Percentiles rank a stretch among this genome's conserved stretches.
phyloP scores from a whole-genome alignment of 2,329 filamentous ascomycete species.

The Neospermospora avenae region DNA sequence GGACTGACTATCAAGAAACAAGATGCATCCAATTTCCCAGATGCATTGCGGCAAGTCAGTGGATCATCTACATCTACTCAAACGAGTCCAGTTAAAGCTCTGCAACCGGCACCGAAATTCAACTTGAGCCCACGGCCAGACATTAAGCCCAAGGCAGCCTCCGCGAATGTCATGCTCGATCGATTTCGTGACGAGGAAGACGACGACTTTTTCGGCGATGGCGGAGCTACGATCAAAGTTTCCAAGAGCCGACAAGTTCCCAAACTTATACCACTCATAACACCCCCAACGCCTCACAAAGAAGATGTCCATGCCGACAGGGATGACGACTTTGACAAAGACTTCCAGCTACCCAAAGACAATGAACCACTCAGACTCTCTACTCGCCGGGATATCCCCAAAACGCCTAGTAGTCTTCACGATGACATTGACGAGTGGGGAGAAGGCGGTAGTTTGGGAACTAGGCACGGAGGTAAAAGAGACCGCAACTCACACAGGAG shows the following conservation, averaged over 20 bases:
- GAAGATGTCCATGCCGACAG: conserved; percentile 33
- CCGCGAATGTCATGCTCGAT: conserved; percentile 54
- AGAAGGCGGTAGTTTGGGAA: conserved; percentile 88
- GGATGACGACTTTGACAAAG: conserved; percentile 68
- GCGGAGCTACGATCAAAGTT: conserved; percentile 64
- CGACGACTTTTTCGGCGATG: conserved; percentile 62
- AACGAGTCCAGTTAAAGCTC: conserved; percentile 49
- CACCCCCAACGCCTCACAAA: conserved; percentile 52
- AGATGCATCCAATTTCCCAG: conserved; percentile 61
- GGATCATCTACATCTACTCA: conserved; percentile 49
- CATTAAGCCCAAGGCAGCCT: conserved; percentile 27
- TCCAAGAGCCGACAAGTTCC: conserved; percentile 53
- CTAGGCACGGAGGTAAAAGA: conserved; percentile 79
- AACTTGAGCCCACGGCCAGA: conserved; percentile 27
- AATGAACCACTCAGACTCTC: conserved; percentile 62
- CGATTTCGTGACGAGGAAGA: conserved; percentile 62
- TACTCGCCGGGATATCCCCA: conserved; percentile 56
- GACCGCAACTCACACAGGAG: conserved; percentile 78
- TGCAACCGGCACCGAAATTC: conserved; percentile 35
- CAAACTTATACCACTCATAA: conserved; percentile 53
- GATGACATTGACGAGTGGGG: conserved; percentile 91
- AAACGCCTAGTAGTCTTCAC: conserved; percentile 55
- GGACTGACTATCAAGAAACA: conserved; percentile 62
- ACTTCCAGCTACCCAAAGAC: conserved; percentile 68
- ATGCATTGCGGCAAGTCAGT: conserved; percentile 61